Conservation (phyloP, 164 flowering plant genomes). For the Warburgia ugandensis region DNA sequence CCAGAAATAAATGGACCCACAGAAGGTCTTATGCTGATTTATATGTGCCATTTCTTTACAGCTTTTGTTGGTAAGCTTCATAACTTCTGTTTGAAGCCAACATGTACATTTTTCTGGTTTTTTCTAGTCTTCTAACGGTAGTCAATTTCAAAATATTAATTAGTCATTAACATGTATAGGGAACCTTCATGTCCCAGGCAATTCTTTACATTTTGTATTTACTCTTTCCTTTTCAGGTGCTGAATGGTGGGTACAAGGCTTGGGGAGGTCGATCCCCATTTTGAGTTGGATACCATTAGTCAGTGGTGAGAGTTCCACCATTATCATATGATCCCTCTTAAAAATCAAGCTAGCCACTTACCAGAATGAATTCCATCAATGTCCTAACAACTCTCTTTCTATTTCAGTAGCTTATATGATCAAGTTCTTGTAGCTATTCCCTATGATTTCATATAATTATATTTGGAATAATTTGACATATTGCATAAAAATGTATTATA, state of each 20-base stretch:
- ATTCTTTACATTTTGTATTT: neutral
- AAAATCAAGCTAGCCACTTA: neutral
- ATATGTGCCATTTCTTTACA: constrained; percentile 64
- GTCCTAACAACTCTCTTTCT: too few species aligned
- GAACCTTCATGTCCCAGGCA: neutral
- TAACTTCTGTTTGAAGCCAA: neutral
- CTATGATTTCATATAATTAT: too few species aligned
- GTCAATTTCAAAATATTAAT: neutral
- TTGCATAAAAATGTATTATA: too few species aligned
- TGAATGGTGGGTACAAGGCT: constrained; percentile 84
- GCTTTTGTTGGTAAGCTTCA: constrained; percentile 67
- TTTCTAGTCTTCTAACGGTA: neutral
- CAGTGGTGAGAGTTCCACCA: constrained; percentile 39
- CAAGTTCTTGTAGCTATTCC: too few species aligned
- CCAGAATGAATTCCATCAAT: neutral
- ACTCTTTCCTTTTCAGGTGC: constrained; percentile 47
- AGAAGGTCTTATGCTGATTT: constrained; percentile 96
- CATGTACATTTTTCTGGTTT: neutral
- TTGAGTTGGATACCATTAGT: constrained; percentile 76
- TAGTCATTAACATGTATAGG: neutral
- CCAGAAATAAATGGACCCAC: constrained; percentile 97
- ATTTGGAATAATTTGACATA: too few species aligned
- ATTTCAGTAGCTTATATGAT: too few species aligned
- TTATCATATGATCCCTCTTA: neutral
- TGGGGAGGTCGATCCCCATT: constrained; percentile 66